These are phyloP conservation scores for Colletotrichum sp. DNA, from an alignment of 2,329 filamentous ascomycete species.

Conservation along the genomic window DNA sequence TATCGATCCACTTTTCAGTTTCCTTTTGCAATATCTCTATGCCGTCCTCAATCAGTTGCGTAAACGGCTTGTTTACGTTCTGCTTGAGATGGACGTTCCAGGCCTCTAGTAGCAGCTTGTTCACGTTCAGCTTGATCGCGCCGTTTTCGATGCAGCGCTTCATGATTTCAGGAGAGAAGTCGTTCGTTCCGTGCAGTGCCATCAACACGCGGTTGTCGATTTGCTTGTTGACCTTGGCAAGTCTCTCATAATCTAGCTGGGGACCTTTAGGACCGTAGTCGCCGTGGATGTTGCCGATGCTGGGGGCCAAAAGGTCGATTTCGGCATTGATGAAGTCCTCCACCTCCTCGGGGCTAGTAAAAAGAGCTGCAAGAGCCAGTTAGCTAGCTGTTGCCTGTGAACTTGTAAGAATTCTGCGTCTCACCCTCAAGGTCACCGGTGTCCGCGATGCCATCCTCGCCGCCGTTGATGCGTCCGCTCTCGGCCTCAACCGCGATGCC, in stretches of 20 bases:
- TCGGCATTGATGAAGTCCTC: conserved; percentile 74
- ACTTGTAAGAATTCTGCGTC: neutral
- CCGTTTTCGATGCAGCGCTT: conserved; percentile 21
- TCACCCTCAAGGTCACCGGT: conserved; percentile 48
- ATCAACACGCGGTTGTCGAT: conserved; percentile 11
- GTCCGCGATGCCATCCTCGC: conserved; percentile 77
- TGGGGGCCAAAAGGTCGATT: conserved; percentile 76
- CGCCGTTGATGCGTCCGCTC: conserved; percentile 64
- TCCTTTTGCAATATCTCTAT: conserved; percentile 25
- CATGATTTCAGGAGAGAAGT: conserved; percentile 24
- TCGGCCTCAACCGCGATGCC: conserved; percentile 73
- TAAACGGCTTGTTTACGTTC: conserved; percentile 24
- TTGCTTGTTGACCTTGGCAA: conserved; percentile 42
- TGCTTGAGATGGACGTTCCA: conserved; percentile 19
- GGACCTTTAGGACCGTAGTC: conserved; percentile 72
- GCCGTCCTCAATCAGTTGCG: conserved; percentile 27
- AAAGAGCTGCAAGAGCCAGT: conserved; percentile 4
- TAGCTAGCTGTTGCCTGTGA: accelerated
- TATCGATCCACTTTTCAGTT: conserved; percentile 27
- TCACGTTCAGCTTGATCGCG: conserved; percentile 24
- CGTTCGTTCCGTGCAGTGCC: conserved; percentile 26
- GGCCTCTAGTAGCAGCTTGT: conserved; percentile 8
- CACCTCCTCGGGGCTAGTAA: conserved; percentile 74
- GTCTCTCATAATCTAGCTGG: conserved; percentile 61
- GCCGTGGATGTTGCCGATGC: conserved; percentile 79